Evolutionary conservation across 768 basidiomycete genomes (phyloP).

Genomic region (Paxillus ammoniavirescens): DNA sequence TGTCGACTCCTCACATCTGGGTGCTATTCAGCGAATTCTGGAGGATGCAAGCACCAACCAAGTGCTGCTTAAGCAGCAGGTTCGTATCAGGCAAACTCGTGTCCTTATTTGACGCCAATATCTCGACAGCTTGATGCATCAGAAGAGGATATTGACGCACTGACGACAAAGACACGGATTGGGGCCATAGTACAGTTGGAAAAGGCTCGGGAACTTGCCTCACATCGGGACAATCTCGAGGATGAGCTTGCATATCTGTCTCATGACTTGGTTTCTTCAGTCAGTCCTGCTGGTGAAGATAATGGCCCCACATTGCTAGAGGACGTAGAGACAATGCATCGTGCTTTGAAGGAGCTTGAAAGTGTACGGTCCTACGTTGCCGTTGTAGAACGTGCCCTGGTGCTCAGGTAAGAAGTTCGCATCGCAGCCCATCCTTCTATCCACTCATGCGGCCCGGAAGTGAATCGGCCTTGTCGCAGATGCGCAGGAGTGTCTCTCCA

Average conservation of each 20-base stretch:
- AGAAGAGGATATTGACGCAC: conserved; percentile 41
- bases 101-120: conserved; percentile 11
- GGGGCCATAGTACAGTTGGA: conserved; percentile 50
- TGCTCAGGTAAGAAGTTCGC: conserved; percentile 57
- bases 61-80: conserved; percentile 42
- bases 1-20: conserved; percentile 49
- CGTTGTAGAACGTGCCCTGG: conserved; percentile 66
- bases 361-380: conserved; percentile 75
- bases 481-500: conserved; percentile 37
- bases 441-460: conserved; percentile 35
- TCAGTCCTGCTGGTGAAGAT: conserved; percentile 42
- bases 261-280: conserved; percentile 58
- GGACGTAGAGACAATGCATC: conserved; percentile 77
- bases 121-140: conserved; percentile 60
- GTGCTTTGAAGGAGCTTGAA: conserved; percentile 73
- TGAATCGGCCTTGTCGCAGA: conserved; percentile 56
- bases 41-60: conserved; percentile 39
- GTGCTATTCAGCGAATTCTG: conserved; percentile 44
- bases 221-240: conserved; percentile 71
- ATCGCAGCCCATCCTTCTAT: not conserved
- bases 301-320: conserved; percentile 69
- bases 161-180: conserved; percentile 49
- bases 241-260: conserved; percentile 76
- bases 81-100: conserved; percentile 34
- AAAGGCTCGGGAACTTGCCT: conserved; percentile 69